Conservation (phyloP, 1,139 yeast species). For the Blastobotrys capitulatus region DNA sequence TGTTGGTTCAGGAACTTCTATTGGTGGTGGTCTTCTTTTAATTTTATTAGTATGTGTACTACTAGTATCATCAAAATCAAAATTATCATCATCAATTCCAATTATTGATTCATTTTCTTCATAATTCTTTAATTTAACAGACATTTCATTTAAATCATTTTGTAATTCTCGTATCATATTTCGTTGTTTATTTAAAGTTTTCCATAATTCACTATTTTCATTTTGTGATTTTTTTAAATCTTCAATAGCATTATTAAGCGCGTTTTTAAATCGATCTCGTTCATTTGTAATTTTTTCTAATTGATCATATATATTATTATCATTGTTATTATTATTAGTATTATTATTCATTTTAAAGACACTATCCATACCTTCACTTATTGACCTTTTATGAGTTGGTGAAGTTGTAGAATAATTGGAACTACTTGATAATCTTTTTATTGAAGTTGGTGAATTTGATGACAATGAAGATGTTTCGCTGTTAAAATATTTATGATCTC, state of each 20-base stretch:
- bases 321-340: no score
- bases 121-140: background rate
- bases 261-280: background rate
- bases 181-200: slow-evolving; percentile 7
- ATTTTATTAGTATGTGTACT: background rate
- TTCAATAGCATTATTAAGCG: background rate
- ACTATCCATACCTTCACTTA: background rate
- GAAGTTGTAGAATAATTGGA: background rate
- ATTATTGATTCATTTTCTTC: background rate
- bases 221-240: background rate
- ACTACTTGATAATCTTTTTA: no score
- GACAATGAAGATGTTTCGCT: no score
- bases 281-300: background rate
- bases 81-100: background rate
- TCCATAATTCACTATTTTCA: slow-evolving; percentile 5
- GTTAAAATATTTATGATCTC: no score
- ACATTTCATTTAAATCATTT: slow-evolving; percentile 3
- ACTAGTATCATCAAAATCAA: background rate
- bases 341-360: no score
- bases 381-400: background rate
- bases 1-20: background rate
- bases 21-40: slow-evolving; percentile 3
- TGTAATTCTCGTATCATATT: slow-evolving; percentile 3
- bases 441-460: no score
- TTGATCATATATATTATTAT: background rate